Conservation (phyloP, 495 filamentous ascomycete species). For the Daldinia decipiens region DNA sequence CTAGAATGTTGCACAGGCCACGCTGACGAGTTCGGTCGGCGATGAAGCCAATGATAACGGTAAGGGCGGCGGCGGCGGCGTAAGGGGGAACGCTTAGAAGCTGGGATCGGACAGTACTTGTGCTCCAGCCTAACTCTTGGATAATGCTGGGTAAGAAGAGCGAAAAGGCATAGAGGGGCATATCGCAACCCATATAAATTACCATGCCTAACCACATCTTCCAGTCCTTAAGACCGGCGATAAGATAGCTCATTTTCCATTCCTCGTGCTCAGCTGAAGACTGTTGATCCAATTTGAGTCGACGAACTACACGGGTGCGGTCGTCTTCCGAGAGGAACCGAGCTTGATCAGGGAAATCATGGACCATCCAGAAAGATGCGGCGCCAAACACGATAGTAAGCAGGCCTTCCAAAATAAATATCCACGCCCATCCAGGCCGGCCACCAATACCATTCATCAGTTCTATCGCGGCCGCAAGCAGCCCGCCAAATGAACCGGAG, state of each 20-base stretch:
- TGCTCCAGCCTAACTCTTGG: slow-evolving; percentile 71
- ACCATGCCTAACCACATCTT: slow-evolving; percentile 83
- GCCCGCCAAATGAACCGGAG: slow-evolving; percentile 85
- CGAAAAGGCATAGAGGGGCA: slow-evolving; percentile 88
- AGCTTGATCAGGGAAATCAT: slow-evolving; percentile 89
- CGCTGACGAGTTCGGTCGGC: slow-evolving; percentile 82
- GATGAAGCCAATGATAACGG: slow-evolving; percentile 77
- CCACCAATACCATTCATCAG: slow-evolving; percentile 77
- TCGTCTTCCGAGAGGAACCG: slow-evolving; percentile 79
- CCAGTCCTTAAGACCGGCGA: slow-evolving; percentile 81
- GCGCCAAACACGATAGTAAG: slow-evolving; percentile 78
- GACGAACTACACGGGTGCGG: slow-evolving; percentile 74
- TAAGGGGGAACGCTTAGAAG: slow-evolving; percentile 91
- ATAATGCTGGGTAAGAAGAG: slow-evolving; percentile 93
- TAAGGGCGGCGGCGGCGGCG: slow-evolving; percentile 80
- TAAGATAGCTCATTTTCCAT: slow-evolving; percentile 80
- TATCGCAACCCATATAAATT: slow-evolving; percentile 80
- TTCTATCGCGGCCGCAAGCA: slow-evolving; percentile 81
- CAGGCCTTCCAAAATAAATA: slow-evolving; percentile 83
- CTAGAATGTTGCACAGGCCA: slow-evolving; percentile 82
- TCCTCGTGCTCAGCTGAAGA: slow-evolving; percentile 80
- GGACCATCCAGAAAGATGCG: slow-evolving; percentile 83
- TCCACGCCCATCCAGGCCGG: slow-evolving; percentile 82
- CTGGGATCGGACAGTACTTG: slow-evolving; percentile 70
- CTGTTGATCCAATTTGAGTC: slow-evolving; percentile 81